These are phyloP conservation scores for Pichia occidentalis DNA, from an alignment of 805 yeast genomes.

Conservation along the genomic window DNA sequence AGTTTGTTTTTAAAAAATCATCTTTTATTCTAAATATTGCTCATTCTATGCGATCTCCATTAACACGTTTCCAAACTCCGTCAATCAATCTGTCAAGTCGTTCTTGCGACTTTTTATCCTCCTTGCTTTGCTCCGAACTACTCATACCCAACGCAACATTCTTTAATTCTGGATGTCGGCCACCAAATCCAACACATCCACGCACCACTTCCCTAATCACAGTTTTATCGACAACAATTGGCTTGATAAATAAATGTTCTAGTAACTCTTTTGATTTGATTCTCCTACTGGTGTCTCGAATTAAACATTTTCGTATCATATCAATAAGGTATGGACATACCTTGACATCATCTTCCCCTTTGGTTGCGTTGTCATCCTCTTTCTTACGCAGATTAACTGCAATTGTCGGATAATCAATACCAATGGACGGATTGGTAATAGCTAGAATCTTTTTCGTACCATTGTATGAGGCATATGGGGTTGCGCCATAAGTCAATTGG, in stretches of 20 bases:
- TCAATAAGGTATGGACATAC: conserved; percentile 44
- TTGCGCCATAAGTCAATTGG: conserved; percentile 90
- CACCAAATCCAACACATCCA: conserved; percentile 73
- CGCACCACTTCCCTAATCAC: conserved; percentile 66
- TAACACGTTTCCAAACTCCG: conserved; percentile 49
- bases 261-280: conserved; percentile 59
- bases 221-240: conserved; percentile 61
- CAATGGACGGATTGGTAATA: conserved; percentile 76
- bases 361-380: background rate
- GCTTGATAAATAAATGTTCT: conserved; percentile 58
- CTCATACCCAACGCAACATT: conserved; percentile 7
- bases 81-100: conserved; percentile 32
- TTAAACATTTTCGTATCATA: conserved; percentile 64
- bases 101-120: conserved; percentile 7
- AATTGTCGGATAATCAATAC: conserved; percentile 55
- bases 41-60: conserved; percentile 3
- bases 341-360: conserved; percentile 13
- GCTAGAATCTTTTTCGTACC: conserved; percentile 77
- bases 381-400: conserved; percentile 12
- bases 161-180: conserved; percentile 27
- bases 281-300: conserved; percentile 62
- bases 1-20: background rate
- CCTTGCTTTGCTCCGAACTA: background rate
- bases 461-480: conserved; percentile 78
- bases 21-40: background rate